These are phyloP conservation scores for Aspergillus steynii DNA, from an alignment of 495 filamentous ascomycete genomes.

Conservation along the genomic window DNA sequence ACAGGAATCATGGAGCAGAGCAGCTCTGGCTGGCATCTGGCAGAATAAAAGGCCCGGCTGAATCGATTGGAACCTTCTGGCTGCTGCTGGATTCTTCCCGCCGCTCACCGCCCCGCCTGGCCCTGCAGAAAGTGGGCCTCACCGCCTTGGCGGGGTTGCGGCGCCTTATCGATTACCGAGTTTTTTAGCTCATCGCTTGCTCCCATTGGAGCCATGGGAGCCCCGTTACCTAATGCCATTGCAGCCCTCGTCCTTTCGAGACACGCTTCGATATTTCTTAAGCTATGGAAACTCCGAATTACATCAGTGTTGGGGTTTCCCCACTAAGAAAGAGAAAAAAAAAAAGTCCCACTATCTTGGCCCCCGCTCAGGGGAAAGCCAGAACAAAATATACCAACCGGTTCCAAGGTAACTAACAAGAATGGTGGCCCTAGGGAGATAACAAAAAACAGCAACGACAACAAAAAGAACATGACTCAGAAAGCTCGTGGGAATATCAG, in stretches of 20 bases:
- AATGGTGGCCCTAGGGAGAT: not conserved
- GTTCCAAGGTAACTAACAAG: not conserved
- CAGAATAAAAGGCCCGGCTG: too few relatives aligned
- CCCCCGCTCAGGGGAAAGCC: not conserved
- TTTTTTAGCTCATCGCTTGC: not conserved
- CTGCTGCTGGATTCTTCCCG: constrained; percentile 31
- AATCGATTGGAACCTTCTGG: constrained; percentile 41
- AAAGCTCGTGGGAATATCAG: not conserved
- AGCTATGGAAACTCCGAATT: not conserved
- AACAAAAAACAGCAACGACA: not conserved
- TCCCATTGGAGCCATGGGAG: not conserved
- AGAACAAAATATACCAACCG: not conserved
- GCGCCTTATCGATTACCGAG: constrained; percentile 15
- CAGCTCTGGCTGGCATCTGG: too few relatives aligned
- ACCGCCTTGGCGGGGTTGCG: constrained; percentile 21
- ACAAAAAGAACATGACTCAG: not conserved
- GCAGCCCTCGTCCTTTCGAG: not conserved
- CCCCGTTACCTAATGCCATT: constrained; percentile 15
- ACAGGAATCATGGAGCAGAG: not conserved
- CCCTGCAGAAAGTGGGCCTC: constrained; percentile 27
- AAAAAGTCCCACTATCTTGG: not conserved
- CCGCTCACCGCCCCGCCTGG: constrained; percentile 28
- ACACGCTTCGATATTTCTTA: not conserved
- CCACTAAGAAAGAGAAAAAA: not conserved
- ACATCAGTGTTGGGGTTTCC: not conserved